These are phyloP conservation scores for Styphnolobium japonicum DNA, from an alignment of 306 rosid species.

Conservation along the genomic window DNA sequence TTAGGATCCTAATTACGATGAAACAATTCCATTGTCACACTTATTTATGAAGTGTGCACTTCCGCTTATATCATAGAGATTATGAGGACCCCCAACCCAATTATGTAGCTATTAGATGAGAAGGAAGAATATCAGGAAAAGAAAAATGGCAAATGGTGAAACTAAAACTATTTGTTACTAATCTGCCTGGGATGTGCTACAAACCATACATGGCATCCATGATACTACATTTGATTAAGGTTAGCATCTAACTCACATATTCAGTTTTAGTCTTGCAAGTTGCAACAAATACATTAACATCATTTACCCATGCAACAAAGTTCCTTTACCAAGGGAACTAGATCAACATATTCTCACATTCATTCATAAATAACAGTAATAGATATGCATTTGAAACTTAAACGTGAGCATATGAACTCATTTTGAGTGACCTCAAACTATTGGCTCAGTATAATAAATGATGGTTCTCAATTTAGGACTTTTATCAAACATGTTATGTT, in stretches of 20 bases:
- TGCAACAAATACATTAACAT: constrained; percentile 6
- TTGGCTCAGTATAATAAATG: too few relatives aligned
- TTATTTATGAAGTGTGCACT: constrained; percentile 71
- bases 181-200: constrained; percentile 80
- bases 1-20: constrained; percentile 66
- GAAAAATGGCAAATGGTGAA: neutral
- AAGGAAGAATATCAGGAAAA: neutral
- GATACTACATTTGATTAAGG: constrained; percentile 65
- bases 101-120: constrained; percentile 45
- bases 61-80: constrained; percentile 73
- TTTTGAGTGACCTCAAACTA: too few relatives aligned
- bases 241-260: constrained; percentile 71
- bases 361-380: too few relatives aligned
- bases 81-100: constrained; percentile 59
- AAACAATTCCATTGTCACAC: constrained; percentile 68
- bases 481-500: too few relatives aligned
- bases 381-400: too few relatives aligned
- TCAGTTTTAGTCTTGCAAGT: constrained; percentile 77
- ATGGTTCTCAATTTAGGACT: too few relatives aligned
- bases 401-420: too few relatives aligned
- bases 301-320: neutral
- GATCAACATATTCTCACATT: too few relatives aligned
- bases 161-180: neutral
- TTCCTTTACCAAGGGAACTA: too few relatives aligned
- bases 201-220: constrained; percentile 72